A percentile compares a stretch with the other conserved stretches of the same genome.
Conservation (phyloP, 2,329 filamentous ascomycete species). For the Sporothrix luriei region DNA sequence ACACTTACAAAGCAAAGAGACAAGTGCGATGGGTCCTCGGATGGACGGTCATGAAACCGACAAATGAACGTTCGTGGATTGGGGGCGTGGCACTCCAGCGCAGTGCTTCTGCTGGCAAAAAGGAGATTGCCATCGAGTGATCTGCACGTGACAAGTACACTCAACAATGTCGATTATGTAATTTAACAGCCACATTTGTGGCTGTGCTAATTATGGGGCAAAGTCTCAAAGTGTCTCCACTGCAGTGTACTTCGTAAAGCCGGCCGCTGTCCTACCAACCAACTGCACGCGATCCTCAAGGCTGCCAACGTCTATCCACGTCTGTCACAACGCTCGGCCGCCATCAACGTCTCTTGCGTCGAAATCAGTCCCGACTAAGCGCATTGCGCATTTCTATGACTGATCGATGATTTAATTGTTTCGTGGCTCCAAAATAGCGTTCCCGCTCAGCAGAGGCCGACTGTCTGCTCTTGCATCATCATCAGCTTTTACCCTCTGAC, state of each 20-base stretch:
- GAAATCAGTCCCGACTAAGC: neutral
- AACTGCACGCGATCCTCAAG: conserved; percentile 26
- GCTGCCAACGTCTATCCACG: neutral
- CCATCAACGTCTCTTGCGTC: neutral
- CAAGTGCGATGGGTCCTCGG: neutral
- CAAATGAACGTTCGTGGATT: conserved; percentile 28
- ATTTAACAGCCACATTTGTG: neutral
- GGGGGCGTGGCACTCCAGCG: conserved; percentile 28
- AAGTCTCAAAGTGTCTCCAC: too few relatives aligned
- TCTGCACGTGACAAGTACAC: neutral
- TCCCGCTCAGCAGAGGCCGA: too few relatives aligned
- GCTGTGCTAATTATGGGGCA: neutral
- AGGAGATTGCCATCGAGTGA: neutral
- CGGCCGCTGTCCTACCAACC: conserved; percentile 3
- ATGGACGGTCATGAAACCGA: neutral
- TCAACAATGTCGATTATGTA: neutral
- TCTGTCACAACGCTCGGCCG: neutral
- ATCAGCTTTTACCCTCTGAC: neutral
- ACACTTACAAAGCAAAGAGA: neutral
- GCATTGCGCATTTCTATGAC: neutral
- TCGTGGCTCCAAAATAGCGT: neutral
- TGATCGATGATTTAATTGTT: too few relatives aligned
- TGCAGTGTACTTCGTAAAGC: neutral
- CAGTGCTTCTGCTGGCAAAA: too few relatives aligned
- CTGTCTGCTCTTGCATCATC: neutral